Conservation (phyloP, 208 protist genomes). For the Jaenimonas drosophilae region DNA sequence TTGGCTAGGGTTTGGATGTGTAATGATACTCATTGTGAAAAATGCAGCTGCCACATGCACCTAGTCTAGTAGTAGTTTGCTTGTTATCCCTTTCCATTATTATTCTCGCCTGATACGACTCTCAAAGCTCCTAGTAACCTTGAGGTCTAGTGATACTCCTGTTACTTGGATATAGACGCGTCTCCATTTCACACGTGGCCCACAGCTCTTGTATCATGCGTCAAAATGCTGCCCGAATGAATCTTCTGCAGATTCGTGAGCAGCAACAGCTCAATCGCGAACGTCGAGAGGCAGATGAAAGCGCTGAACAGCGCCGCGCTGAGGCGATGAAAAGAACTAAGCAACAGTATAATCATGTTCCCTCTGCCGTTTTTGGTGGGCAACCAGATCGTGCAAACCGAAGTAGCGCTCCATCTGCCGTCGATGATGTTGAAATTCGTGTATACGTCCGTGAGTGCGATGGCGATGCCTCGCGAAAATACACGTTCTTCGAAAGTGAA, state of each 20-base stretch:
- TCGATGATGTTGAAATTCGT: constrained; percentile 59
- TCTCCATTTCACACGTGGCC: background rate
- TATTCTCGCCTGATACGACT: background rate
- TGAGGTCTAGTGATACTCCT: background rate
- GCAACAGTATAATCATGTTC: constrained; percentile 53
- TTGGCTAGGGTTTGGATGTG: too few relatives aligned
- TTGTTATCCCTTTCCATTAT: background rate
- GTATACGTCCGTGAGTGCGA: constrained; percentile 86
- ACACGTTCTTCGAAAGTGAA: constrained; percentile 43
- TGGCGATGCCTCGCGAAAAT: constrained; percentile 22
- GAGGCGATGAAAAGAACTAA: constrained; percentile 26
- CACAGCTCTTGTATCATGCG: constrained; percentile 14
- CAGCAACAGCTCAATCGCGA: constrained; percentile 77
- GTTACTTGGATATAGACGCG: background rate
- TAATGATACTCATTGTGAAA: too few relatives aligned
- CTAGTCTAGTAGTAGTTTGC: background rate
- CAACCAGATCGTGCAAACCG: too few relatives aligned
- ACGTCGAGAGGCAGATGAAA: constrained; percentile 35
- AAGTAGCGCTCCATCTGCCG: constrained; percentile 1
- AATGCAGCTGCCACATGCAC: background rate
- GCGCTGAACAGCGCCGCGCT: constrained; percentile 16
- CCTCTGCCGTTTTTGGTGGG: constrained; percentile 2
- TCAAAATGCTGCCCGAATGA: constrained; percentile 52
- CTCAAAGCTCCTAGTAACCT: background rate
- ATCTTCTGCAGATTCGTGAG: constrained; percentile 72